A percentile compares a stretch with the other conserved stretches of the same genome.
Conservation (phyloP, 768 basidiomycete genomes). For the Serendipita sp. region DNA sequence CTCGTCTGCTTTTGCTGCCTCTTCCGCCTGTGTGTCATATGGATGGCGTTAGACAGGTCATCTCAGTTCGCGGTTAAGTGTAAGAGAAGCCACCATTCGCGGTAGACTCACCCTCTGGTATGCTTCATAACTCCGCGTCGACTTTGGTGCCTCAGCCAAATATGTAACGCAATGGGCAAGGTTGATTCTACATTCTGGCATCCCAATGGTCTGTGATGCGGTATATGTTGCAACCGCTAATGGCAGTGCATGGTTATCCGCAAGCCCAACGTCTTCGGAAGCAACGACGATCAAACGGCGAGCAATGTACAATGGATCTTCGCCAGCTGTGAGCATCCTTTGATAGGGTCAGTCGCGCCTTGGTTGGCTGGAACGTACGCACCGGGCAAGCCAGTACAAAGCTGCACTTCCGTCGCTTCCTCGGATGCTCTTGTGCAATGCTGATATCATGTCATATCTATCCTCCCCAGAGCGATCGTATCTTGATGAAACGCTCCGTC, state of each 20-base stretch:
- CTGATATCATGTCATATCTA: conserved; percentile 70
- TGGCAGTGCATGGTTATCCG: conserved; percentile 61
- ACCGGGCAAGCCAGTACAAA: conserved; percentile 69
- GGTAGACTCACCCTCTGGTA: conserved; percentile 32
- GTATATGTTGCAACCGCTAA: conserved; percentile 47
- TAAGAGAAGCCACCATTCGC: background rate
- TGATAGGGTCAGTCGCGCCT: background rate
- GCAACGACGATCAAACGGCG: conserved; percentile 64
- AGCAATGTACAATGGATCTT: conserved; percentile 65
- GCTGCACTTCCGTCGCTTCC: conserved; percentile 65
- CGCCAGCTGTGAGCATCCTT: conserved; percentile 62
- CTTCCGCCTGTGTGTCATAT: conserved; percentile 32
- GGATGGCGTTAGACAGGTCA: background rate
- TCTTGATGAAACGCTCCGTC: conserved; percentile 44
- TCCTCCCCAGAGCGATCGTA: conserved; percentile 66
- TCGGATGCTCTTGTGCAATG: conserved; percentile 68
- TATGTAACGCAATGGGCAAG: conserved; percentile 64
- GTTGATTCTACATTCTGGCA: conserved; percentile 70
- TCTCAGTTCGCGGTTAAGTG: background rate
- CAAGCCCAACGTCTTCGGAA: conserved; percentile 73
- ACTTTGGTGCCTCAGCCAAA: conserved; percentile 70
- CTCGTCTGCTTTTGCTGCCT: conserved; percentile 35
- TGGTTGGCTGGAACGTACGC: background rate
- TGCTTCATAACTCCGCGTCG: conserved; percentile 61
- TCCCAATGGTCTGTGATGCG: conserved; percentile 55